Evolutionary conservation across 345 rosid genomes (phyloP).

Genomic region (Boechera retrofracta): DNA sequence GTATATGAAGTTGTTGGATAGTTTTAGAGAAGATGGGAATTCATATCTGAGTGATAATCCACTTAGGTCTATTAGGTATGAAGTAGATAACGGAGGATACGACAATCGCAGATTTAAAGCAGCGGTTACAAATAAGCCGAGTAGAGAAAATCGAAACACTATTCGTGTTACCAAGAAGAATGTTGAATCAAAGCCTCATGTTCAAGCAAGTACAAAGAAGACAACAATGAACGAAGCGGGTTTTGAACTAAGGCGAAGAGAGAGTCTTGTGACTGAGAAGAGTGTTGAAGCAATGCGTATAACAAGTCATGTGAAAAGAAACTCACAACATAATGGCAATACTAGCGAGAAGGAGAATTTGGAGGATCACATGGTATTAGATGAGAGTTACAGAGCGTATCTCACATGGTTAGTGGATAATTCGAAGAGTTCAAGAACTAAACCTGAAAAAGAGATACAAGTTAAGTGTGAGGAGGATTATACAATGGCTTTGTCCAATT

Average conservation of each 20-base stretch:
- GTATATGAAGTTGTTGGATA: conserved; percentile 50
- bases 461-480: conserved; percentile 43
- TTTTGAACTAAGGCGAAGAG: conserved; percentile 4
- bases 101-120: conserved; percentile 9
- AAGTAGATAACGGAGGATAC: conserved; percentile 36
- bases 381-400: conserved; percentile 33
- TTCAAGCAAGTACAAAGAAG: conserved; percentile 9
- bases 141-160: conserved; percentile 4
- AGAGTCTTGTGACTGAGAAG: conserved; percentile 6
- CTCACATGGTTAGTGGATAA: conserved; percentile 33
- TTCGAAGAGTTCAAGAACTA: background rate
- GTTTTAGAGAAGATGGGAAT: conserved; percentile 41
- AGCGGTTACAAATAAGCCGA: background rate
- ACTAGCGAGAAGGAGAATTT: conserved; percentile 18
- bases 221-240: background rate
- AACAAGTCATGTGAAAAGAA: conserved; percentile 16
- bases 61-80: conserved; percentile 39
- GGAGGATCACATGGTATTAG: conserved; percentile 10
- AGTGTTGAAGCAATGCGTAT: background rate
- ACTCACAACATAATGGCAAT: background rate
- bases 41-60: conserved; percentile 44
- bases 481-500: conserved; percentile 50
- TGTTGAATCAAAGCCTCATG: conserved; percentile 15
- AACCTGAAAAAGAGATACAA: conserved; percentile 10
- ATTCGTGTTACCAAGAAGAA: conserved; percentile 26